Percentiles rank a stretch among this genome's conserved stretches.
Conservation (phyloP, 2,329 filamentous ascomycete genomes). For the Colletotrichum sp. region DNA sequence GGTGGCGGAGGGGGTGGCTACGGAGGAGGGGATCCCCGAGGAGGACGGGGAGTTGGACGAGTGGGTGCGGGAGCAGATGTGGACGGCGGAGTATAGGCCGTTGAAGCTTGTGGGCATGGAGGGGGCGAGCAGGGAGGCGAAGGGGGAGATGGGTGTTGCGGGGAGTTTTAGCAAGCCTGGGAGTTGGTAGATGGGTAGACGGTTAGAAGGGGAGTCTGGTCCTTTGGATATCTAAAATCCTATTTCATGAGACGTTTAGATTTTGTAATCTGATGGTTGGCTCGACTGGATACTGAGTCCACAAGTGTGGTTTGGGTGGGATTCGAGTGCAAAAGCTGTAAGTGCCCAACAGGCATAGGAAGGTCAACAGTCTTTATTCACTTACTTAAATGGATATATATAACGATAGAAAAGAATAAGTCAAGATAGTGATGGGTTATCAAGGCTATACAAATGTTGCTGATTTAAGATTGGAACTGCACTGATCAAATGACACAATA, state of each 20-base stretch:
- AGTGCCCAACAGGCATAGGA: not conserved
- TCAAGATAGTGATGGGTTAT: no score
- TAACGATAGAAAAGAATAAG: no score
- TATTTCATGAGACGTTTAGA: not conserved
- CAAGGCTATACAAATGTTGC: no score
- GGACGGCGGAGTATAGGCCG: slow-evolving; percentile 72
- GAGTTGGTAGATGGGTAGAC: not conserved
- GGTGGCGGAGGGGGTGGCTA: slow-evolving; percentile 70
- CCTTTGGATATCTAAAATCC: no score
- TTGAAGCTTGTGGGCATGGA: slow-evolving; percentile 60
- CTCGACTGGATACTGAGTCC: not conserved
- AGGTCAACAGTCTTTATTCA: not conserved
- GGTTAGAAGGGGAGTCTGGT: not conserved
- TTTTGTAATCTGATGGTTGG: not conserved
- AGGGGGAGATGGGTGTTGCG: slow-evolving; percentile 59
- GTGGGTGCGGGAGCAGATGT: slow-evolving; percentile 84
- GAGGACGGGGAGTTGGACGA: slow-evolving; percentile 62
- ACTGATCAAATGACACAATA: no score
- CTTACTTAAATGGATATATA: no score
- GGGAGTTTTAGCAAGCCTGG: slow-evolving; percentile 36
- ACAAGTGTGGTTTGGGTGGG: not conserved
- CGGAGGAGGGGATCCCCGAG: slow-evolving; percentile 67
- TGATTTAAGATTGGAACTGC: fast-evolving
- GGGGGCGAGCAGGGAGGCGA: slow-evolving; percentile 62
- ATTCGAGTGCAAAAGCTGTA: not conserved